Conservation (phyloP, 2,329 filamentous ascomycete genomes). For the Venturia asperata region DNA sequence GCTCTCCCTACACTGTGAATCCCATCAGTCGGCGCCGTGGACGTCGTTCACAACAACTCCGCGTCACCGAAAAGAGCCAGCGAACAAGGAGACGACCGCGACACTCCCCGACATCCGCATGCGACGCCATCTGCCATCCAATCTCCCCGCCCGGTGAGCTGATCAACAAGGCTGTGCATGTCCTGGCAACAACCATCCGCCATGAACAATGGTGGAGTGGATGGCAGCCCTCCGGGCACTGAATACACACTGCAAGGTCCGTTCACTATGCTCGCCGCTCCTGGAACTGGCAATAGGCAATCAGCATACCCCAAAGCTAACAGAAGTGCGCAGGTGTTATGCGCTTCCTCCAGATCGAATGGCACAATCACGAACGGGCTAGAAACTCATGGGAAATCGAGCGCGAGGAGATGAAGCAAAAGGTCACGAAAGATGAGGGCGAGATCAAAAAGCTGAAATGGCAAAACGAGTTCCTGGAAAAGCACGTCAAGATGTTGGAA, state of each 20-base stretch:
- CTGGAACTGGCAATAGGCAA: not conserved
- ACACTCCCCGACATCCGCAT: conserved; percentile 2
- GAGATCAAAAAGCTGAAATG: conserved; percentile 80
- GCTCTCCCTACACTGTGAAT: not conserved
- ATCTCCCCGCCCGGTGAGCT: not conserved
- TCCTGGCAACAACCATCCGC: conserved; percentile 64
- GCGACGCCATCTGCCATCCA: not conserved
- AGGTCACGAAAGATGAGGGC: conserved; percentile 90
- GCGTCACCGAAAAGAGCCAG: conserved; percentile 7
- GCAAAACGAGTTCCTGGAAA: conserved; percentile 79
- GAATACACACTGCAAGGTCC: conserved; percentile 67
- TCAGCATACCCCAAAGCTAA: conserved; percentile 9
- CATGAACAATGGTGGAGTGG: conserved; percentile 50
- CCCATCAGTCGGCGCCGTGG: not conserved
- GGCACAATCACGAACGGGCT: conserved; percentile 96
- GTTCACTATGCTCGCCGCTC: conserved; percentile 22
- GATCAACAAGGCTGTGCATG: conserved; percentile 39
- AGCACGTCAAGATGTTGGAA: conserved; percentile 85
- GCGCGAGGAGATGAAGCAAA: conserved; percentile 95
- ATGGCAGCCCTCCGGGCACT: conserved; percentile 51
- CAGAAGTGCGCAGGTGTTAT: conserved; percentile 66
- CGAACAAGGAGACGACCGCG: not conserved
- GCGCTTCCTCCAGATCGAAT: conserved; percentile 98
- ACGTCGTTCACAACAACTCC: not conserved
- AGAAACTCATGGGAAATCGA: conserved; percentile 99